Base-by-base conservation (phyloP, 2,329 filamentous ascomycete genomes). In the Sporothrix protearum region DNA sequence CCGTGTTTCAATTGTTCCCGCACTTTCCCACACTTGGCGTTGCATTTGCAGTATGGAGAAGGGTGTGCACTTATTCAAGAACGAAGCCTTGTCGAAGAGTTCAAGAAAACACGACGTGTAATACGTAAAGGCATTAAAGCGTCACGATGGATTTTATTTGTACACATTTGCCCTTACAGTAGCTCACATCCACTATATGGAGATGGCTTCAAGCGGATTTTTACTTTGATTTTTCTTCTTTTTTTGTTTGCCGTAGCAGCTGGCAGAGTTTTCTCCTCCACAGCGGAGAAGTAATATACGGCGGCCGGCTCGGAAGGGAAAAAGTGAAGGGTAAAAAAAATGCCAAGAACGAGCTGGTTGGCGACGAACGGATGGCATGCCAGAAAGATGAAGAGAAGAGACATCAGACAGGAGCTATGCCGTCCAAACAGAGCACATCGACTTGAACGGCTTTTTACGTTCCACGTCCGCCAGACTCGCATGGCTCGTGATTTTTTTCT, bases 1-100 rank as follows among this genome's bases (percentile, higher is more conserved):
- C 70, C 70, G 72, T 72, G 72, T 70, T 72, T 73, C 70, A 72
- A 71, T 57, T 39, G 45, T 68, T 55, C 68, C 68, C 39, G 36
- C 53, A 49, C 49, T 36, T 59, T 42, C 19, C 42, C 42, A 45
- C 70, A 5, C 51, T 59, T 53, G 42, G 51, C 47, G 28, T 47
- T 22, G 61, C 45, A 36, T 67, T 51, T 42, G 64, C 64, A 68
- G 64, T 45, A 68, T 53, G 25, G 66, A 25, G 19, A 55, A 68
- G 57, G 42, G 66, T n/a, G 66, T 67, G 30, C 12, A 28, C 6
- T 10, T 16, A n/a, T 59, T 2, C 8, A 10, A 42, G 16, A 49
- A 25, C n/a, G 9, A 33, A 16, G 5, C 2, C 12, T 5, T 28
- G 12, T 42, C 8, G 25, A 28, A 47, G 3, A 61, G 36, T 16